phyloP scores from a whole-genome alignment of 2,329 filamentous ascomycete species.

The Thermoascus crustaceus region DNA sequence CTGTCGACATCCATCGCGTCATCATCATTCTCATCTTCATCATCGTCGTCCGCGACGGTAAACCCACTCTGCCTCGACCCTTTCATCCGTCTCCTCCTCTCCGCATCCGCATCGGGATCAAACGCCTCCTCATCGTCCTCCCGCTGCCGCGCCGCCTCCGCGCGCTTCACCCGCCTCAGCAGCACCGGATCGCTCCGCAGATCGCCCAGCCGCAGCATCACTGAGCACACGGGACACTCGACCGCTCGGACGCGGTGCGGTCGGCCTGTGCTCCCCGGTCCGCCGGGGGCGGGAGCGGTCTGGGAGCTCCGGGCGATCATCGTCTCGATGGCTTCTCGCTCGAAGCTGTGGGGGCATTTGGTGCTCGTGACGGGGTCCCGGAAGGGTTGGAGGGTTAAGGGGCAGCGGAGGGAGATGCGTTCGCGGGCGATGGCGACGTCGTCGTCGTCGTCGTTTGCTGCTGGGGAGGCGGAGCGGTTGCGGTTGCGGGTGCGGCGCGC shows the following conservation, averaged over 20 bases:
- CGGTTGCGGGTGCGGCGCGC: conserved; percentile 22
- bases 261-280: conserved; percentile 10
- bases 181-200: conserved; percentile 34
- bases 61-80: conserved; percentile 17
- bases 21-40: conserved; percentile 14
- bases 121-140: conserved; percentile 23
- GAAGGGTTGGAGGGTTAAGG: conserved; percentile 40
- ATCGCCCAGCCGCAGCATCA: conserved; percentile 28
- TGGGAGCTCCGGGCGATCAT: conserved; percentile 33
- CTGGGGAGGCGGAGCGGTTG: conserved; percentile 15
- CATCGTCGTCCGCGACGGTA: conserved; percentile 23
- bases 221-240: conserved; percentile 37
- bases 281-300: conserved; percentile 16
- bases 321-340: conserved; percentile 36
- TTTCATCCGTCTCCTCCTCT: conserved; percentile 9
- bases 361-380: conserved; percentile 39
- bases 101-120: conserved; percentile 9
- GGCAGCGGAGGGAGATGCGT: conserved; percentile 39
- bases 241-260: conserved; percentile 19
- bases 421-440: conserved; percentile 41
- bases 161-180: conserved; percentile 29
- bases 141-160: conserved; percentile 18
- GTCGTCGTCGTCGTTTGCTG: conserved; percentile 32
- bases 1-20: conserved; percentile 3
- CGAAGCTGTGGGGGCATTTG: conserved; percentile 45